Evolutionary conservation across 345 rosid genomes (phyloP), one percentile per base, ranked within the genome.

Genomic region (Carallia brachiata): DNA sequence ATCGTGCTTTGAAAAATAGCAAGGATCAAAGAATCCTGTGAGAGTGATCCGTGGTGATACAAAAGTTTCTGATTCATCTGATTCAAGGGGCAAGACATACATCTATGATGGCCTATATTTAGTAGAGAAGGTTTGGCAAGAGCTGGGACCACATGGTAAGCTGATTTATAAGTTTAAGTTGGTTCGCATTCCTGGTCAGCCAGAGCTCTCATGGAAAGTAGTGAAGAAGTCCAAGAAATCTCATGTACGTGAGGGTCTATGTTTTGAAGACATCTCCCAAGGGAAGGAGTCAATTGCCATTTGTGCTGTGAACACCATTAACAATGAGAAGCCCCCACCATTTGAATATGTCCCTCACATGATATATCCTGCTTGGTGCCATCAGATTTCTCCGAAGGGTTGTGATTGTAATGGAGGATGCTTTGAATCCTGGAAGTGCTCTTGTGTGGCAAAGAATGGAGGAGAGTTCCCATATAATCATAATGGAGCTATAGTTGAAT

Each of bases 191-290:
- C 85, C 82, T 0, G 93, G 88, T 74, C 97, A 95, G 75, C 86
- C 92, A 0, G 90, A 92, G 80, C 89, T 94, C 36, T 81, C 98
- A 52, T 88, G 93, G 92, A 86, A 82, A 82, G 84, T 82, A 62
- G 87, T 90, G 55, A 88, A 80, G 81, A 84, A 83, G 70, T 75
- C 85, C 10, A 77, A 66, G 66, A 87, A 73, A 52, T 71, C 61
- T 19, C 68, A 81, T 68, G 76, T 59, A 13, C 81, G 90, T 0
- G 88, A 86, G 75, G 93, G 93, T 70, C 67, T 88, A 4, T 88
- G 93, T 31, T 75, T 70, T 7, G 70, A 36, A 58, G 94, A 94
- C 72, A 87, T 91, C 37, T 84, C 96, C 10, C 75, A 76, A 74
- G 95, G 97, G 71, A 83, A 76, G 69, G 98, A 88, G 87, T 18